Evolutionary conservation across 768 basidiomycete genomes (phyloP), one percentile per base, ranked within the genome.

Genomic region (Phaffia tasmanica): DNA sequence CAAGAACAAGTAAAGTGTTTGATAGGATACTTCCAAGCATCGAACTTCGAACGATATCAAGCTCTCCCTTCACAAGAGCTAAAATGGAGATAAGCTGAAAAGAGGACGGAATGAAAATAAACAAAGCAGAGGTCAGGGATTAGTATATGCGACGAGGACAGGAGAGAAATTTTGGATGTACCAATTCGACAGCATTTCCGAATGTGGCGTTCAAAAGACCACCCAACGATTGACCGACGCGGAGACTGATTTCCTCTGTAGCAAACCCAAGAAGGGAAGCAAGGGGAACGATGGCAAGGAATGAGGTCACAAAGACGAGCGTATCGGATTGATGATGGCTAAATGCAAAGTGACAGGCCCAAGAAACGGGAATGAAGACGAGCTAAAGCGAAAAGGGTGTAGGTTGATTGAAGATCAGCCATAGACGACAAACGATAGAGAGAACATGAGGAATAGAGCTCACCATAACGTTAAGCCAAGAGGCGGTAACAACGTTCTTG

Each of bases 1-100:
- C 67, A 30, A 69, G 67, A 16, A 69, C 67, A 21, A 69, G 67
- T 1, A 69, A 50, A 1, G 63, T 59, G 63, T 69, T 69, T 56
- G 62, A 63, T 9, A 69, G 57, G 57, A 69, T 64, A 35, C 62
- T 63, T 21, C 67, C 67, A 53, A 69, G 58, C 67, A 69, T 69
- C 53, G 62, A 64, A 2, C 57, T 56, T 48, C 57, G 67, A 15
- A 69, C 67, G 15, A 69, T 63, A 53, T 60, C 62, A 29, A 69
- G 61, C n/a, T 69, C 57, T 27, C 63, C 63, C 57, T 69, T 63
- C 18, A 64, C 63, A 14, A 69, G 63, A 3, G 67, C 67, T 50
- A 69, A 57, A 57, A 69, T 69, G 21, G 48, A 51, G 49, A 69
- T 64, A 57, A 69, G 61, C 7, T 32, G 53, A 54, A 30, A 23